Conservation (phyloP, 2,329 filamentous ascomycete genomes). For the Ophiostoma sp. region DNA sequence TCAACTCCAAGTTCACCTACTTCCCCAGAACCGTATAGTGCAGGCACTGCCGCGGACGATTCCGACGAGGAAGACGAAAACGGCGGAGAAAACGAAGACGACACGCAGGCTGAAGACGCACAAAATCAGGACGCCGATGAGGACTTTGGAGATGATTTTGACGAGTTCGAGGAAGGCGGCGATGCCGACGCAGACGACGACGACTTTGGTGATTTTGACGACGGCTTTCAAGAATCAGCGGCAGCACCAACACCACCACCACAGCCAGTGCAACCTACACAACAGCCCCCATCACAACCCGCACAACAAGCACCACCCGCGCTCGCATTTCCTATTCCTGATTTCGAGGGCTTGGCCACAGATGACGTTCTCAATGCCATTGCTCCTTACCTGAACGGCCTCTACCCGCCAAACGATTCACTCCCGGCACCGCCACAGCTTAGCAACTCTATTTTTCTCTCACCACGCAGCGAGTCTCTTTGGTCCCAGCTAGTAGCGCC, state of each 20-base stretch:
- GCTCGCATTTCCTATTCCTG: constrained; percentile 49
- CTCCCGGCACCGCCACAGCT: constrained; percentile 47
- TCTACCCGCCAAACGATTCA: constrained; percentile 57
- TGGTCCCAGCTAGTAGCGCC: constrained; percentile 97
- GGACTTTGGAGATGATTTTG: constrained; percentile 55
- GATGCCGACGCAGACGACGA: constrained; percentile 44
- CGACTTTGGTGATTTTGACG: constrained; percentile 67
- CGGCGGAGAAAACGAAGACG: constrained; percentile 34
- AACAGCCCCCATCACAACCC: constrained; percentile 32
- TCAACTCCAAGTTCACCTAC: constrained; percentile 32
- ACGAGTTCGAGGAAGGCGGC: constrained; percentile 57
- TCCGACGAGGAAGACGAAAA: constrained; percentile 29
- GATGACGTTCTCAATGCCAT: constrained; percentile 57
- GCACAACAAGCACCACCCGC: constrained; percentile 26
- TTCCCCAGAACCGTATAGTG: constrained; percentile 29
- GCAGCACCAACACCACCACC: constrained; percentile 27
- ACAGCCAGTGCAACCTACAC: constrained; percentile 27
- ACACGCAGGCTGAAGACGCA: neutral
- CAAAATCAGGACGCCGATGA: constrained; percentile 36
- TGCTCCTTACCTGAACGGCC: constrained; percentile 59
- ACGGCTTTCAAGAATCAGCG: constrained; percentile 57
- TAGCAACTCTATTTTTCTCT: constrained; percentile 66
- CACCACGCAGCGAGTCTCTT: constrained; percentile 78
- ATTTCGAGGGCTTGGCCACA: constrained; percentile 57
- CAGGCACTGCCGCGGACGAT: constrained; percentile 22